Percentiles rank a stretch among this genome's conserved stretches.
Evolutionary conservation across 1,284 basidiomycete genomes (phyloP).

Genomic region (Heliocybe sulcata): DNA sequence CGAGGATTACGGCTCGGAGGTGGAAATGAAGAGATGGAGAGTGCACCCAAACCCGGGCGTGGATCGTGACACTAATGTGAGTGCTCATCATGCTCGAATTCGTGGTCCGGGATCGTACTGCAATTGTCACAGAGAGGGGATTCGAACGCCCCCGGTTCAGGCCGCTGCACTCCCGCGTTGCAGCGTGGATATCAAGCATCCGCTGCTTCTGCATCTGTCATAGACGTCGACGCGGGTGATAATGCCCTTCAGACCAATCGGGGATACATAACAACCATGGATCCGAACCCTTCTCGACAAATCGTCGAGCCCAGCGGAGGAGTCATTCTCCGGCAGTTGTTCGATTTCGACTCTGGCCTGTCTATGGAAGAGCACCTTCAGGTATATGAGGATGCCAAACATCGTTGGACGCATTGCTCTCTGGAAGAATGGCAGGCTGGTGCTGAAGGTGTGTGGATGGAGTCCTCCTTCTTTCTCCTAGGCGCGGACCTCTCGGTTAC

Average conservation of each 20-base stretch:
- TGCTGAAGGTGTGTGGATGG: slow-evolving; percentile 16
- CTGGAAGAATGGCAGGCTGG: slow-evolving; percentile 23
- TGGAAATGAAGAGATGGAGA: not conserved
- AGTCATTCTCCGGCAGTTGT: not conserved
- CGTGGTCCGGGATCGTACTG: not conserved
- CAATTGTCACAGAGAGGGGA: not conserved
- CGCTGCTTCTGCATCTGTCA: not conserved
- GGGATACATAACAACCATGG: not conserved
- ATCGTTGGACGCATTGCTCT: slow-evolving; percentile 22
- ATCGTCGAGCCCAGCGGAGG: not conserved
- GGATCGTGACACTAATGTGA: not conserved
- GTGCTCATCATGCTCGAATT: not conserved
- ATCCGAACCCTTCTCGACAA: not conserved
- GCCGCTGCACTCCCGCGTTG: not conserved
- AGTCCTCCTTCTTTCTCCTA: not conserved
- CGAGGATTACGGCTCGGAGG: not conserved
- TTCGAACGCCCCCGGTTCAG: not conserved
- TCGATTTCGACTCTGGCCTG: not conserved
- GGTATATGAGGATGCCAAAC: not conserved
- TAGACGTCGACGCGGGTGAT: not conserved
- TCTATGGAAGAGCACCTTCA: not conserved
- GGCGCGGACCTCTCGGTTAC: not conserved
- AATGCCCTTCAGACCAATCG: not conserved
- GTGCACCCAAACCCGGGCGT: not conserved
- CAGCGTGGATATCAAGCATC: not conserved